Base-by-base conservation (phyloP, 2,329 filamentous ascomycete species). In the Ceratocystis huliohia region DNA sequence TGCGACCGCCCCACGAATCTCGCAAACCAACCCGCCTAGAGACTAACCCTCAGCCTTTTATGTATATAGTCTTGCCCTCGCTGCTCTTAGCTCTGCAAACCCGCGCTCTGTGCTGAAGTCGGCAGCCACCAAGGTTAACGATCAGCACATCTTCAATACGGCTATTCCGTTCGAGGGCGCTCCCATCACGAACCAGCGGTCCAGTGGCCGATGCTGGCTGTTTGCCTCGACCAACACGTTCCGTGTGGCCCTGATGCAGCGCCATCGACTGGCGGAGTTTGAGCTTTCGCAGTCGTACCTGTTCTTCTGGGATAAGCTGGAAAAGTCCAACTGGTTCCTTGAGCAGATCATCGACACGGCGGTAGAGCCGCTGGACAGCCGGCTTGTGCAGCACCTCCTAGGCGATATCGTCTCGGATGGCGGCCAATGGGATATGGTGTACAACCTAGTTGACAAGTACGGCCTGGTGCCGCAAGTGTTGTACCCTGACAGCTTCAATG, bases 291-390 rank as follows among this genome's bases (percentile, higher is more conserved):
- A 96, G 76, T 81, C 87, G 0, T 95, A 95, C 72, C 81, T 96
- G 3, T 96, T 93, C 78, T 96, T 91, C 81, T 95, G 88, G 87
- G 91, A 96, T 75, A 96, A 96, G 78, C 83, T 96, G 22, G 91
- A 96, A 75, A 96, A 96, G 76, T 82, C 88, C 7, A 96, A 96
- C 75, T 96, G 84, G 79, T 96, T 95, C 77, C 81, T 96, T 20
- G 90, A 95, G 76, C 88, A 89, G 72, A 84, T 93, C 68, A 82
- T 96, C 66, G 85, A 89, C 69, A 95, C 91, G 0, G 81, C 84
- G 0, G 78, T 79, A 64, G 81, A 91, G 71, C 84, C 87, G 44
- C 80, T 95, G 1, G 88, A 92, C 70, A 82, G 85, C 25, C 79
- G 91, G 8, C 76, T 95, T 3, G 81, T 96, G 2, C 87, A 91